A percentile compares a stretch with the other conserved stretches of the same genome.
Conservation (phyloP, 345 rosid genomes). For the Clausena lansium region DNA sequence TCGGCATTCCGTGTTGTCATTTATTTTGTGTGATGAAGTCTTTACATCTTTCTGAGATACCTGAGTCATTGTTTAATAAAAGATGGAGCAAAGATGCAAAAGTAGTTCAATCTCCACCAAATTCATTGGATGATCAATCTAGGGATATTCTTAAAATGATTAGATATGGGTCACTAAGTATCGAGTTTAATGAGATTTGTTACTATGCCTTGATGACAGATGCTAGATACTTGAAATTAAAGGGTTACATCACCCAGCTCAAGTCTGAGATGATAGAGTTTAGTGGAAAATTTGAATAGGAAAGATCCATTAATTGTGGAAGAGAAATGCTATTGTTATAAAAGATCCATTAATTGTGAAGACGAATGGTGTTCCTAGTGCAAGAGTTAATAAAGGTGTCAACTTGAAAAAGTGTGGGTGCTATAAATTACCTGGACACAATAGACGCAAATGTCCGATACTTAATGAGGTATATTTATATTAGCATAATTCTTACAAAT, state of each 20-base stretch:
- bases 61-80: neutral
- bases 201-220: neutral
- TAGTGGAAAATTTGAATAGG: neutral
- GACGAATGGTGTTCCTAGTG: neutral
- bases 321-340: neutral
- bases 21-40: neutral
- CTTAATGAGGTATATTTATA: no score
- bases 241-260: neutral
- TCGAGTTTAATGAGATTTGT: neutral
- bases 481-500: no score
- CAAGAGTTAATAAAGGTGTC: neutral
- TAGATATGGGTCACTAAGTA: neutral
- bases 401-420: neutral
- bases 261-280: neutral
- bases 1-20: neutral
- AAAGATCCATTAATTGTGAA: neutral
- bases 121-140: neutral
- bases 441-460: neutral
- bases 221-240: neutral
- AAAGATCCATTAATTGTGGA: neutral
- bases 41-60: neutral
- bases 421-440: neutral
- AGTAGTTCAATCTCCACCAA: neutral
- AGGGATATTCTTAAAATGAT: neutral
- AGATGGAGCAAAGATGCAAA: neutral